Evolutionary conservation across 441 rosid species (phyloP).

Genomic region (Dalechampia spathulata): DNA sequence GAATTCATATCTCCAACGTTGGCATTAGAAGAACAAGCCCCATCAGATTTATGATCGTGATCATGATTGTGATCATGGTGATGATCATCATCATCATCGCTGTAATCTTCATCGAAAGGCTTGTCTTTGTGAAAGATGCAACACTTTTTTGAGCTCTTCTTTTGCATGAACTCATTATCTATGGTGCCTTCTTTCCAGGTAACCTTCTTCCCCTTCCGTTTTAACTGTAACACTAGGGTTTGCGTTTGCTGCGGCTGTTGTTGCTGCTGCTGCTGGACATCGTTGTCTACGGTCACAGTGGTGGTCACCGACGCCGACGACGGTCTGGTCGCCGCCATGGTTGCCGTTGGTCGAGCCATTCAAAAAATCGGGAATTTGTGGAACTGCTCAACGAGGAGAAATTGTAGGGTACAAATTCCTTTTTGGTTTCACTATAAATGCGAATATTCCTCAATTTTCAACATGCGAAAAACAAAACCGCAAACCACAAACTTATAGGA

Average conservation of each 20-base stretch:
- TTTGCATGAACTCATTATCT: constrained; percentile 93
- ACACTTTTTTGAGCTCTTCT: constrained; percentile 93
- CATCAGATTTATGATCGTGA: constrained; percentile 25
- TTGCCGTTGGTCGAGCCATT: too few relatives aligned
- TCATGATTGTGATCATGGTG: constrained; percentile 14
- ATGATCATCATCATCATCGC: constrained; percentile 46
- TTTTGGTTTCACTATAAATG: too few relatives aligned
- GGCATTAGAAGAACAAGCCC: constrained; percentile 21
- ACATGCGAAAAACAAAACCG: too few relatives aligned
- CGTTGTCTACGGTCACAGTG: constrained; percentile 44
- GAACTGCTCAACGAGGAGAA: too few relatives aligned
- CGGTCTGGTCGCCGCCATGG: too few relatives aligned
- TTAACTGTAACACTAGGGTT: constrained; percentile 61
- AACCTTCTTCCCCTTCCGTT: constrained; percentile 76
- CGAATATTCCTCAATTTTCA: too few relatives aligned
- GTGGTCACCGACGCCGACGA: constrained; percentile 35
- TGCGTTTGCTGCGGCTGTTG: constrained; percentile 31
- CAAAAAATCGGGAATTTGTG: too few relatives aligned
- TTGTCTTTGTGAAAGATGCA: constrained; percentile 92
- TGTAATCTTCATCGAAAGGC: constrained; percentile 77
- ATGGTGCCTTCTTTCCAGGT: constrained; percentile 93
- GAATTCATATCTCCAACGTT: too few relatives aligned
- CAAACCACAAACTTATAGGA: too few relatives aligned
- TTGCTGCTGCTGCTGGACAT: constrained; percentile 17
- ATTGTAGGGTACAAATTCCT: too few relatives aligned